Percentiles rank a stretch among this genome's conserved stretches.
Conservation (phyloP, 1,139 yeast genomes). For the Kurtzmaniella natalensis region DNA sequence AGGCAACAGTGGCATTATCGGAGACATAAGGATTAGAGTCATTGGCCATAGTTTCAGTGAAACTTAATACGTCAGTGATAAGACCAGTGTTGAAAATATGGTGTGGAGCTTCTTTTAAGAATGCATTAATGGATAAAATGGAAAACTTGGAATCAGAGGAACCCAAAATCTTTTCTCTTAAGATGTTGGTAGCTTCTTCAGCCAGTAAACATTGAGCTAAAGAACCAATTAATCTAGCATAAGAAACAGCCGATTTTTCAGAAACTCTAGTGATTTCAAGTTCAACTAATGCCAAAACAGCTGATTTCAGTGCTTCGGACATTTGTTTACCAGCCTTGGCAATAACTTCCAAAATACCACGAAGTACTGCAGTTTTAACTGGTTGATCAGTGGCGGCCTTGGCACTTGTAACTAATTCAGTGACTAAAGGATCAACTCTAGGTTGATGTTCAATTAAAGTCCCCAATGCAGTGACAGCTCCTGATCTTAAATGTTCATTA, state of each 20-base stretch:
- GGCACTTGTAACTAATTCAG: conserved; percentile 77
- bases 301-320: conserved; percentile 66
- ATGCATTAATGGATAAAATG: conserved; percentile 70
- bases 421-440: conserved; percentile 86
- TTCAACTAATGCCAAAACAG: conserved; percentile 73
- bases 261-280: conserved; percentile 54
- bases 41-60: conserved; percentile 43
- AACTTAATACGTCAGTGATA: conserved; percentile 42
- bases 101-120: conserved; percentile 69
- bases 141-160: conserved; percentile 51
- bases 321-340: conserved; percentile 73
- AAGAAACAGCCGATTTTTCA: conserved; percentile 63
- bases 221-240: conserved; percentile 77
- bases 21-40: conserved; percentile 53
- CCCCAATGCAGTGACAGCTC: conserved; percentile 92
- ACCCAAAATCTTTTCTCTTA: conserved; percentile 57
- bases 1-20: conserved; percentile 78
- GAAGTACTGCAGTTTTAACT: conserved; percentile 79
- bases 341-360: conserved; percentile 82
- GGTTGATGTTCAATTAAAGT: conserved; percentile 86
- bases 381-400: conserved; percentile 54
- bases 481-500: conserved; percentile 66
- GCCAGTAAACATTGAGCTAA: conserved; percentile 61
- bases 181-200: conserved; percentile 62
- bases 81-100: conserved; percentile 54